Percentiles rank a stretch among this genome's conserved stretches.
These are phyloP conservation scores for Ministeria vibrans DNA, from an alignment of 78 protist species.

Conservation along the genomic window DNA sequence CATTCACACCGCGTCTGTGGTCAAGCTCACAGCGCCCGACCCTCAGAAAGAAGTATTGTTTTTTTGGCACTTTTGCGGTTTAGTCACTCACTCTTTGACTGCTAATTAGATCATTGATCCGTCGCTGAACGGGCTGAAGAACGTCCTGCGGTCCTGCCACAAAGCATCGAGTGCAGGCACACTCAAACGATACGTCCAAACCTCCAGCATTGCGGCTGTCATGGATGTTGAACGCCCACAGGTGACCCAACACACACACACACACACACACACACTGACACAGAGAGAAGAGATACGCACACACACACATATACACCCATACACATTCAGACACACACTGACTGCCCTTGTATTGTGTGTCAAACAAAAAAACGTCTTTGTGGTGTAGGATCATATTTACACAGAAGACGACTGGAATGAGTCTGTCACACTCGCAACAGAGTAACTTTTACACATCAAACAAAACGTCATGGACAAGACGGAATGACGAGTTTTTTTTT, in stretches of 20 bases:
- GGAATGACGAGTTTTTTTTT: too few species aligned
- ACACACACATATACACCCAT: background rate
- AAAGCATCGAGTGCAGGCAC: background rate
- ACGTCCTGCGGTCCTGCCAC: background rate
- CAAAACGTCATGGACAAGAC: too few species aligned
- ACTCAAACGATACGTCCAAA: background rate
- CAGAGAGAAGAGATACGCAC: background rate
- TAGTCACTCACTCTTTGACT: background rate
- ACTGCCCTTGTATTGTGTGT: background rate
- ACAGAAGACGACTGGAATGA: background rate
- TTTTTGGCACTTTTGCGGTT: background rate
- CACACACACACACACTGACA: background rate
- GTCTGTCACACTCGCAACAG: background rate
- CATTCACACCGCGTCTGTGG: background rate
- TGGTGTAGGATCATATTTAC: background rate
- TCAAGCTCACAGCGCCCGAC: background rate
- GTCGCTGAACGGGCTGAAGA: background rate
- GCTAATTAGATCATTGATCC: background rate
- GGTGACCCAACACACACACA: too few species aligned
- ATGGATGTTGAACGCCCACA: background rate
- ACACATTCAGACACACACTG: background rate
- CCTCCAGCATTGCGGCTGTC: background rate
- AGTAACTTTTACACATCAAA: too few species aligned
- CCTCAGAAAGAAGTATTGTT: too few species aligned
- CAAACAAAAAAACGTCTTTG: background rate